Base-by-base conservation (phyloP, 108 stramenopile genomes). In the Fragilariopsis cylindrus region DNA sequence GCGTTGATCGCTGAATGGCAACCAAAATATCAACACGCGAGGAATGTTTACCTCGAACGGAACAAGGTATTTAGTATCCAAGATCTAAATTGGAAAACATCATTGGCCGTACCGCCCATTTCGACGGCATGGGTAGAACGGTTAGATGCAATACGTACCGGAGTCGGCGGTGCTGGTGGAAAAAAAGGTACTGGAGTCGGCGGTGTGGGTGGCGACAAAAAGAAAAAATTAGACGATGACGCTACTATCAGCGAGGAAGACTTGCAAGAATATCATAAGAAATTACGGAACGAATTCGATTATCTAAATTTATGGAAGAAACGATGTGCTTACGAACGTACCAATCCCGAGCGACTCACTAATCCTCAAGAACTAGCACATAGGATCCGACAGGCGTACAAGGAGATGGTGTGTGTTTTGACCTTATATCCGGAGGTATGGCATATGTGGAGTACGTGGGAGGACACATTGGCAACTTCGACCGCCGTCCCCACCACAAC, bases 371-470 rank as follows among this genome's bases (percentile, higher is more conserved):
- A 92, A 5, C 57, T 83, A 9, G 80, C 86, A 12, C 50, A 60
- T 16, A 83, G 92, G 12, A 81, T 96, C 39, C 85, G 95, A 40
- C 74, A 83, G 16, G 76, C 76, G 41, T 96, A 87, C 85, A 80
- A 87, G 53, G 95, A 92, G 72, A 84, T 88, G 72, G 85, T 79
- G n/a, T 89, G 88, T 67, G 85, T 82, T 4, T 84, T 93, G 71
- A 87, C 89, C 45, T 73, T 89, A 39, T 88, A 92, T 75, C 88
- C 90, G 15, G 95, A 96, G 72, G 85, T 85, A 21, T 96, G 95
- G 95, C 87, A 90, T 47, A 92, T 90, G 81, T 96, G 95, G 95
- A 84, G 88, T 73, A 85, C 81, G 72, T 96, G 91, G 90, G 95
- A 96, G 60, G 74, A 71, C 42, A 69, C 72, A 16, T 48, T 55